Base-by-base conservation (phyloP, 768 basidiomycete genomes). In the Leccinum ochraceum region DNA sequence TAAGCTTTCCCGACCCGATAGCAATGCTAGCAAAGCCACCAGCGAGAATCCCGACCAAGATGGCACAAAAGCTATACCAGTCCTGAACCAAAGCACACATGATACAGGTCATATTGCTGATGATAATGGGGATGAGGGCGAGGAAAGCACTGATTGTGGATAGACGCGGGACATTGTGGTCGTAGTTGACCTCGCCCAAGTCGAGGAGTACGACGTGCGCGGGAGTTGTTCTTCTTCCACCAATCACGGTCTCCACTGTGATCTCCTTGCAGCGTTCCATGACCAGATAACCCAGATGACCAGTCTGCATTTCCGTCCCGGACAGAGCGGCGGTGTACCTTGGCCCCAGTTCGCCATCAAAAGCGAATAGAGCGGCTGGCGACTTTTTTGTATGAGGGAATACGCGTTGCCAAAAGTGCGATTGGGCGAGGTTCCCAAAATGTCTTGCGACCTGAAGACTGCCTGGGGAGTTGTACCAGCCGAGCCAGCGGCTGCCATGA, bases 391-490 rank as follows among this genome's bases (percentile, higher is more conserved):
- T 57, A 11, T 69, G 64, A 13, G 73, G 71, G 57, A 69, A 73
- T 11, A 73, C 14, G 1, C 55, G 66, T 48, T 61, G 52, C 73
- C 73, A 74, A 50, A 74, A 37, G 26, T 54, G 63, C 22, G 67
- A 67, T 13, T 60, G 61, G 2, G 73, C 70, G 26, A 75, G 66
- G 17, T 61, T 56, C 9, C 69, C 71, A 20, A 75, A 71, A 20
- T 63, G 63, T 50, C 64, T 69, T 17, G 75, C 75, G 13, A 76
- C 63, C 26, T 60, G 56, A 34, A 70, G 65, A 54, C 71, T 72
- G 22, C 75, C 75, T 0, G 75, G 75, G 10, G 73, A 64, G 42
- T 76, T 76, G 53, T 75, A 76, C 73, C 73, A 76, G 26, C 75
- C 73, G 10, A 76, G 59, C 69, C 70, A 76, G 10, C 67, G 72